A percentile compares a stretch with the other conserved stretches of the same genome.
These are phyloP conservation scores for Ustilago cynodontis DNA, from an alignment of 1,284 basidiomycete genomes.

Conservation along the genomic window DNA sequence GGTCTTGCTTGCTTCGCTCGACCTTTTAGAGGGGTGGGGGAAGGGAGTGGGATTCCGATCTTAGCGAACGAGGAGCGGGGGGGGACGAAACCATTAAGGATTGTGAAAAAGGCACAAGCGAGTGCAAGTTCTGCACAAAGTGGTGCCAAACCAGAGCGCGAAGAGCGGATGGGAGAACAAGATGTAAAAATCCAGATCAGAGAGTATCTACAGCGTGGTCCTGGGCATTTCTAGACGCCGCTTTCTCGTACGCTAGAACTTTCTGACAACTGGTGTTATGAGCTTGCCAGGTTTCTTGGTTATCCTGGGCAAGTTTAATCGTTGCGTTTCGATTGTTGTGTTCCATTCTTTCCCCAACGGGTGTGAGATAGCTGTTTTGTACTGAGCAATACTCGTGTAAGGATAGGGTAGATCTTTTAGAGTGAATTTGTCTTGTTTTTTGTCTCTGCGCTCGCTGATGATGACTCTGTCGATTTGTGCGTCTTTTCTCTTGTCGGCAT, in stretches of 20 bases:
- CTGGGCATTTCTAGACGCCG: background rate
- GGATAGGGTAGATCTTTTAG: constrained; percentile 88
- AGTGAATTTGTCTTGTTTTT: constrained; percentile 88
- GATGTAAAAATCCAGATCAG: constrained; percentile 2
- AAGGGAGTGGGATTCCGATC: constrained; percentile 6
- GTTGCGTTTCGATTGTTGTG: constrained; percentile 86
- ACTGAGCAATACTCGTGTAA: constrained; percentile 90
- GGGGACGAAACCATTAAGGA: constrained; percentile 18
- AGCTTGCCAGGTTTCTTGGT: constrained; percentile 60
- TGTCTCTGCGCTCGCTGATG: constrained; percentile 92
- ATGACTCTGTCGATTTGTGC: constrained; percentile 87
- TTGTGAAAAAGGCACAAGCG: constrained; percentile 15
- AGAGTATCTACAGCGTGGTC: background rate
- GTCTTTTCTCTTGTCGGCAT: constrained; percentile 83
- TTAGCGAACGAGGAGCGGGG: background rate
- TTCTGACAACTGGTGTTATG: constrained; percentile 56
- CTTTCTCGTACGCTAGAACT: constrained; percentile 16
- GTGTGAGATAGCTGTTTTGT: constrained; percentile 82
- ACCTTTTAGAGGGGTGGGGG: background rate
- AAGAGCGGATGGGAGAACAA: background rate
- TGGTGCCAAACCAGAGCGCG: too few relatives aligned
- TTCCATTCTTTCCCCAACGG: constrained; percentile 95
- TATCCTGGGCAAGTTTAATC: constrained; percentile 72
- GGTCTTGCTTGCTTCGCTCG: background rate
- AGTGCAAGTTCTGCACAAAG: too few relatives aligned